These are phyloP conservation scores for Thraustotheca clavata DNA, from an alignment of 352 stramenopile genomes.

Conservation along the genomic window DNA sequence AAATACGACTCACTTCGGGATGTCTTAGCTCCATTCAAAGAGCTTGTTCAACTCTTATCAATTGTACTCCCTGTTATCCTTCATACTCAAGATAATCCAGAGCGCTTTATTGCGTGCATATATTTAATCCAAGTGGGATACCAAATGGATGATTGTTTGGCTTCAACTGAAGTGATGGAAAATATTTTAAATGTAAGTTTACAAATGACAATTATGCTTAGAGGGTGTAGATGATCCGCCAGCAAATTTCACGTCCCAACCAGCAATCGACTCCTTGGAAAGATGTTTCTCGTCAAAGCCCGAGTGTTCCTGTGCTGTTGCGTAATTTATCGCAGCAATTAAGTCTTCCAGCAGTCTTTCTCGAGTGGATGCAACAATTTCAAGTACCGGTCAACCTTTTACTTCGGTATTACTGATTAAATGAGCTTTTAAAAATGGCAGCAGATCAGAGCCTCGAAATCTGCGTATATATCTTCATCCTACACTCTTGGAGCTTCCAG, in stretches of 20 bases:
- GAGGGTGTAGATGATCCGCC: not conserved
- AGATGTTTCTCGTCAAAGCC: no score
- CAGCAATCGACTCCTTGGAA: no score
- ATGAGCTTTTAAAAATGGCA: not conserved
- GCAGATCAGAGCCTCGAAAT: slow-evolving; percentile 3
- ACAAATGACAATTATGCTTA: not conserved
- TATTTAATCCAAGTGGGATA: not conserved
- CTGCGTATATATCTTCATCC: slow-evolving; percentile 3
- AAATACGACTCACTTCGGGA: not conserved
- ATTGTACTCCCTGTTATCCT: not conserved
- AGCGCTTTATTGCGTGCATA: not conserved
- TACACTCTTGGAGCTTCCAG: not conserved
- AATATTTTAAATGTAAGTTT: not conserved
- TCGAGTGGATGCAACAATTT: slow-evolving; percentile 3
- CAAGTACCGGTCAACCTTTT: slow-evolving; percentile 6
- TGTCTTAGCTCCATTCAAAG: not conserved
- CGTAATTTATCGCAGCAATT: not conserved
- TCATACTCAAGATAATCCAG: not conserved
- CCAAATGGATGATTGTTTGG: not conserved
- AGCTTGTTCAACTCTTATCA: not conserved
- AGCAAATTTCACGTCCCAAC: no score
- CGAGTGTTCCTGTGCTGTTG: not conserved
- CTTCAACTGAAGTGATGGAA: not conserved
- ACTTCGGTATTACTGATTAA: not conserved
- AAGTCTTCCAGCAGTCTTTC: not conserved